A percentile compares a stretch with the other conserved stretches of the same genome.
These are phyloP conservation scores for Mycotypha africana DNA, from an alignment of 371 early-diverging fungal species.

Conservation along the genomic window DNA sequence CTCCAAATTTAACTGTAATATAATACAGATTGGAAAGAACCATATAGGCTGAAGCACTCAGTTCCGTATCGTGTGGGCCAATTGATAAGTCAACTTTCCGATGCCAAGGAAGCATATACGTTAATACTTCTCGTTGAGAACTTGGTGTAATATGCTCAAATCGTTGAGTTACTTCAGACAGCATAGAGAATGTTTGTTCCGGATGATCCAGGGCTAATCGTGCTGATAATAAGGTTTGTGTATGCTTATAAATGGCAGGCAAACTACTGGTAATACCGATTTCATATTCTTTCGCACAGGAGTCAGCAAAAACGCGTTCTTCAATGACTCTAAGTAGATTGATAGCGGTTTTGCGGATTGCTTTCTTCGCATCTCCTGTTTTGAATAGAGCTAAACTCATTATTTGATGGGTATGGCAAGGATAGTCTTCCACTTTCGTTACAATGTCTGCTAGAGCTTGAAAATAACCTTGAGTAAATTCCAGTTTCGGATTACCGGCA, in stretches of 20 bases:
- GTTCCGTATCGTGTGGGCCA: constrained; percentile 42
- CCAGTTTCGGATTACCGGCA: constrained; percentile 54
- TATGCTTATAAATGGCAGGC: constrained; percentile 79
- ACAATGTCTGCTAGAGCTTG: constrained; percentile 67
- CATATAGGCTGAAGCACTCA: constrained; percentile 55
- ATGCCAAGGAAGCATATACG: constrained; percentile 84
- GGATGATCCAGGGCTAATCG: constrained; percentile 63
- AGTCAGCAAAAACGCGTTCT: constrained; percentile 58
- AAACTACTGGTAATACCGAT: constrained; percentile 73
- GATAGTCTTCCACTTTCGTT: constrained; percentile 48
- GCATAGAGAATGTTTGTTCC: constrained; percentile 65
- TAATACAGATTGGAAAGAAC: constrained; percentile 82
- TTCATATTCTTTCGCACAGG: constrained; percentile 62
- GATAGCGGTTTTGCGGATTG: constrained; percentile 75
- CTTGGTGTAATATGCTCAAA: constrained; percentile 63
- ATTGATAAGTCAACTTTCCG: constrained; percentile 65
- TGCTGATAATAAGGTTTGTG: constrained; percentile 65
- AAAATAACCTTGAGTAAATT: constrained; percentile 72
- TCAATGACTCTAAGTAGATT: constrained; percentile 72
- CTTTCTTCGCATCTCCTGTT: constrained; percentile 67
- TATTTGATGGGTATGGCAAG: constrained; percentile 59
- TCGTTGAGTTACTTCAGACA: constrained; percentile 77
- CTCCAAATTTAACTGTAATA: constrained; percentile 79
- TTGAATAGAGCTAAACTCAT: constrained; percentile 81
- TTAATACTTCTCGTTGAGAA: constrained; percentile 64